Evolutionary conservation across 73 alveolate genomes (phyloP).

Genomic region (Blepharisma japonicum): DNA sequence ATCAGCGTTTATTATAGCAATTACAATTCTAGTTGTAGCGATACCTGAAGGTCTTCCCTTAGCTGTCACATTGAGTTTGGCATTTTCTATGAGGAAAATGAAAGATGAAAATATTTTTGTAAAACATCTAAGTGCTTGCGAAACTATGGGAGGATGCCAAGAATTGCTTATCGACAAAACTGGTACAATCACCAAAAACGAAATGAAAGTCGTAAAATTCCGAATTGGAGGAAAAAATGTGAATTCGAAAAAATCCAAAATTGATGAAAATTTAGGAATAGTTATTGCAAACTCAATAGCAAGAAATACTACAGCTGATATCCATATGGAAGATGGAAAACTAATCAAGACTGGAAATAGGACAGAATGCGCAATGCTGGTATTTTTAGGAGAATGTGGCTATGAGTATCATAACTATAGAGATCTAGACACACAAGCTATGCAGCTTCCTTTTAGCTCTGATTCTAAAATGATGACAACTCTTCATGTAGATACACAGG

Average conservation of each 20-base stretch:
- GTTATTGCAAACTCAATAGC: neutral
- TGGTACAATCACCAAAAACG: conserved; percentile 84
- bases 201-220: conserved; percentile 67
- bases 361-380: conserved; percentile 66
- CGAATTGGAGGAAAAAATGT: conserved; percentile 15
- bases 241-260: neutral
- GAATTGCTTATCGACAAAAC: conserved; percentile 90
- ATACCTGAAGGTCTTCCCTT: conserved; percentile 95
- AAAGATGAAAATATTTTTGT: conserved; percentile 90
- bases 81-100: conserved; percentile 88
- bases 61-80: conserved; percentile 91
- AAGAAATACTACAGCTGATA: conserved; percentile 17
- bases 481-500: conserved; percentile 44
- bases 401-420: neutral
- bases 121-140: conserved; percentile 85
- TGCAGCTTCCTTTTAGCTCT: conserved; percentile 18
- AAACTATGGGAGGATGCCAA: conserved; percentile 94
- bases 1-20: conserved; percentile 78
- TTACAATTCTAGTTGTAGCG: conserved; percentile 88
- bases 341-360: conserved; percentile 20
- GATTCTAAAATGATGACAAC: conserved; percentile 26
- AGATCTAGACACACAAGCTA: neutral
- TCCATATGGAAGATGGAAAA: neutral
- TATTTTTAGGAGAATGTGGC: neutral
- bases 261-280: neutral